Conservation (phyloP, 495 filamentous ascomycete genomes). For the Astrothelium macrocarpum region DNA sequence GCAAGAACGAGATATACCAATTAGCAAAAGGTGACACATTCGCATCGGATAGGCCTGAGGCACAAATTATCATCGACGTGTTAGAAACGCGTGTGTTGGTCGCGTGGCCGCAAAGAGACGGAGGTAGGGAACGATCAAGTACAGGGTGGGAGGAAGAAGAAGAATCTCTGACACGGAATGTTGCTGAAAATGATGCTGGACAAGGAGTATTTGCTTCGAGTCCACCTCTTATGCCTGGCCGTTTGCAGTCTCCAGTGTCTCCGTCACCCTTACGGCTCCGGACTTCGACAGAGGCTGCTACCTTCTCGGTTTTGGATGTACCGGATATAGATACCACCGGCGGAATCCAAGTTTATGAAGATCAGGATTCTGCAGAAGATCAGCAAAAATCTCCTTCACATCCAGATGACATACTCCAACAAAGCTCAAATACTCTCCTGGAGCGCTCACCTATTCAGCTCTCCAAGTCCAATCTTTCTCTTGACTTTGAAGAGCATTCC, state of each 20-base stretch:
- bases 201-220: slow-evolving; percentile 42
- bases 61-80: slow-evolving; percentile 92
- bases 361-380: slow-evolving; percentile 36
- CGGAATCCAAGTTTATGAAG: slow-evolving; percentile 53
- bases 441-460: slow-evolving; percentile 12
- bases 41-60: slow-evolving; percentile 77
- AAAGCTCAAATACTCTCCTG: not conserved
- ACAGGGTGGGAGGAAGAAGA: slow-evolving; percentile 37
- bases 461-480: slow-evolving; percentile 9
- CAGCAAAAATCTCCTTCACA: slow-evolving; percentile 12
- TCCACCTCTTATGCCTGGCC: slow-evolving; percentile 53
- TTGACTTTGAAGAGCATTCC: slow-evolving; percentile 46
- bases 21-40: slow-evolving; percentile 82
- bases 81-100: slow-evolving; percentile 84
- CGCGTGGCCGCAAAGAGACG: slow-evolving; percentile 57
- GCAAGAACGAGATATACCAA: slow-evolving; percentile 78
- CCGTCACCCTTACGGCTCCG: slow-evolving; percentile 51
- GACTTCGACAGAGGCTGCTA: slow-evolving; percentile 28
- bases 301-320: slow-evolving; percentile 39
- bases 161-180: slow-evolving; percentile 38
- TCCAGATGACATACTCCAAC: not conserved
- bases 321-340: slow-evolving; percentile 34
- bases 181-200: slow-evolving; percentile 26
- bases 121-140: not conserved
- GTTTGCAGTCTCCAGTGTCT: slow-evolving; percentile 60